Base-by-base conservation (phyloP, 768 basidiomycete species). In the Termitomyces sp. region DNA sequence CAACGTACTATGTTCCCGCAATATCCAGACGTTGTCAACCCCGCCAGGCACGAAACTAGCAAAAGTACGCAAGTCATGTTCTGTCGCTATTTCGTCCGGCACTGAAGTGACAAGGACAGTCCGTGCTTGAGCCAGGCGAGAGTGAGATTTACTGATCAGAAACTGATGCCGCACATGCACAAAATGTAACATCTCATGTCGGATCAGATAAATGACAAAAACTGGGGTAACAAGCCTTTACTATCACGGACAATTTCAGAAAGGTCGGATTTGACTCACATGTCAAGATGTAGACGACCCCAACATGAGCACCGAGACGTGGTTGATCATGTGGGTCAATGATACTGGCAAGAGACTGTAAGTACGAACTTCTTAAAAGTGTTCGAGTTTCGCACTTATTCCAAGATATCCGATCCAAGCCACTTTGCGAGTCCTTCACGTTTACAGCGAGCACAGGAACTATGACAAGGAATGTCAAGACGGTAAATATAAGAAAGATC, bases 31-130 rank as follows among this genome's bases (percentile, higher is more conserved):
- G 45, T 77, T 73, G 60, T 83, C 79, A 19, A 87, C 77, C 0
- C 87, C 87, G 14, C 87, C 87, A 2, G 87, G 87, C 2, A 88
- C 77, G 60, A 84, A 84, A 57, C 77, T 79, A 32, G 81, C 80
- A 59, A 84, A 80, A 38, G 75, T 77, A 21, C 73, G 67, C 12
- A 82, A 66, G 35, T 75, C 74, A 26, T 71, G 66, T 59, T 81
- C 80, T 45, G 72, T 76, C 12, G 72, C 75, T 22, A 81, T 66
- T 53, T 81, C 77, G 37, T 79, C 74, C 0, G 85, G 84, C 5
- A 87, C 77, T 37, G 80, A 77, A 0, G 84, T 85, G 55, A 88
- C 75, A 50, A 88, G 79, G 12, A 88, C 83, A 0, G 87, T 87
- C 24, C 81, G 77, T 1, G 85, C 84, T 69, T 86, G 85, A 8